A percentile compares a stretch with the other conserved stretches of the same genome.
phyloP scores from a whole-genome alignment of 345 rosid species.

The Garcia nutans region DNA sequence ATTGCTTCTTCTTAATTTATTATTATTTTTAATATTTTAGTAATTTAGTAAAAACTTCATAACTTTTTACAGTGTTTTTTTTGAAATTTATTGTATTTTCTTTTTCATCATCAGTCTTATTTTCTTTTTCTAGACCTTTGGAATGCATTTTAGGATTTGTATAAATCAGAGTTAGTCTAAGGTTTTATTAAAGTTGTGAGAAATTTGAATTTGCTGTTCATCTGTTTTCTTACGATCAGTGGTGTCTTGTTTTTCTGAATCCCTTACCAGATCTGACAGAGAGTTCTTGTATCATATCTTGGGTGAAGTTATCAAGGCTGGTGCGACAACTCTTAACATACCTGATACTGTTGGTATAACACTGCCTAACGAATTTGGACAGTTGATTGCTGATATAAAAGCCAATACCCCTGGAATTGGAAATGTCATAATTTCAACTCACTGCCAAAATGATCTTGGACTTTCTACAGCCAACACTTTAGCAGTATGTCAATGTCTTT shows the following conservation, averaged over 20 bases:
- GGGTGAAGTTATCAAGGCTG: constrained; percentile 92
- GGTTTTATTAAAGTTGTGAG: neutral
- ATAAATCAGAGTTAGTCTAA: too few relatives aligned
- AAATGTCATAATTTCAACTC: constrained; percentile 85
- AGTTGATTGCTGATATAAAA: constrained; percentile 80
- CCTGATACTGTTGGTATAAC: constrained; percentile 97
- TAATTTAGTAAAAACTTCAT: too few relatives aligned
- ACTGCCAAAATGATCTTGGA: constrained; percentile 99
- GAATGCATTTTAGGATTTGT: too few relatives aligned
- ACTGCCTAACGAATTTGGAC: constrained; percentile 74
- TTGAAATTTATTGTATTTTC: too few relatives aligned
- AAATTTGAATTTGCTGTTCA: neutral
- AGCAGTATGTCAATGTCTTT: constrained; percentile 50
- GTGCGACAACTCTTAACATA: constrained; percentile 91
- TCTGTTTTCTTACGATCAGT: neutral
- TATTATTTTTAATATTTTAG: too few relatives aligned
- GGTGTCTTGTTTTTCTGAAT: neutral
- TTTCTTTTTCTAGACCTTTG: too few relatives aligned
- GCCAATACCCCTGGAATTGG: constrained; percentile 87
- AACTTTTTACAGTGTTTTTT: too few relatives aligned
- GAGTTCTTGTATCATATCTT: constrained; percentile 75
- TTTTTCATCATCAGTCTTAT: too few relatives aligned
- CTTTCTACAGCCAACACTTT: constrained; percentile 96
- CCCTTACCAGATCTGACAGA: constrained; percentile 68
- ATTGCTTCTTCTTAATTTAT: too few relatives aligned